Base-by-base conservation (phyloP, 176 grass and related monocot genomes). In the Carex cristatella region DNA sequence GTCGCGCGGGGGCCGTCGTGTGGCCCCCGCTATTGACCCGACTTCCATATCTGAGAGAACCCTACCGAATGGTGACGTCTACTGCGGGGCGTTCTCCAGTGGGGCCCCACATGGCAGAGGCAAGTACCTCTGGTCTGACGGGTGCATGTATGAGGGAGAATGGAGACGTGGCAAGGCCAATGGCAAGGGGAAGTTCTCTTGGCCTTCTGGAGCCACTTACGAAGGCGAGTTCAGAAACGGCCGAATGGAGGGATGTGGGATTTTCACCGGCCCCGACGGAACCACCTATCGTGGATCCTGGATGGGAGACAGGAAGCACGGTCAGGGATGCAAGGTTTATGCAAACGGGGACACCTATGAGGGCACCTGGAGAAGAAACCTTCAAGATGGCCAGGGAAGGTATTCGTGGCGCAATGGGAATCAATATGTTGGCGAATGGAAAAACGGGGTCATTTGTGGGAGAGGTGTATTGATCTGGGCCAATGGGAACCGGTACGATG, bases 381-480 rank as follows among this genome's bases (percentile, higher is more conserved):
- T 92, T 60, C 96, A 95, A 87, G 96, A 98, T 27, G 96, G 96
- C 12, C 96, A 94, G 62, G 97, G 97, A 35, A 87, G 93, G 1
- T 99, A 99, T 81, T 89, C 93, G 30, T 99, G 97, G 97, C 88
- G 87, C 33, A 94, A 87, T 33, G 93, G 97, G 12, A 99, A 99
- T 86, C 93, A 99, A 85, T 99, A 99, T 56, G 86, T 94, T 31
- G 97, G 97, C 2, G 97, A 99, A 85, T 99, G 97, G 97, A 93
- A 90, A 56, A 81, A 70, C 73, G 97, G 97, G 31, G 93, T 99
- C 60, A 92, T 99, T 79, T 99, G 88, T 18, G 97, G 97, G 12
- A 88, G 97, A 8, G 96, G 96, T 31, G 91, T 93, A 56, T 88
- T 95, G 35, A 93, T 98, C 79, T 98, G 93, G 96, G 87, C 88